A percentile compares a stretch with the other conserved stretches of the same genome.
Conservation (phyloP, 306 rosid species). For the Boehmeria nivea region DNA sequence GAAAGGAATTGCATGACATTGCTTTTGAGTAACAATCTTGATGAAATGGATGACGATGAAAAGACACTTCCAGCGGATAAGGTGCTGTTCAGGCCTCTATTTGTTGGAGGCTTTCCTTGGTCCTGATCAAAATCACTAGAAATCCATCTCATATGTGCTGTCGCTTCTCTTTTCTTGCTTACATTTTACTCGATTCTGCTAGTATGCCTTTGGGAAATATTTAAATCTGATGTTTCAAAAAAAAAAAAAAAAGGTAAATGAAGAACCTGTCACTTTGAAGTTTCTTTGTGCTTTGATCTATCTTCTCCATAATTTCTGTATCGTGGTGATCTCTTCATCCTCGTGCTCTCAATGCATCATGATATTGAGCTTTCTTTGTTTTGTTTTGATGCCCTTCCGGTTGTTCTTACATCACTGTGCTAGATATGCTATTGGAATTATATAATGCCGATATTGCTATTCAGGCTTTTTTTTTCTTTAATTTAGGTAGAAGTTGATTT, state of each 20-base stretch:
- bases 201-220: neutral
- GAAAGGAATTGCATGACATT: conserved; percentile 88
- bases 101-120: conserved; percentile 18
- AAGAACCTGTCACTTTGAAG: too few relatives aligned
- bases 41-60: conserved; percentile 98
- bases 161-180: conserved; percentile 1
- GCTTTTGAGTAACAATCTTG: conserved; percentile 89
- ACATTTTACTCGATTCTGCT: conserved; percentile 7
- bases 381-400: neutral
- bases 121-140: neutral
- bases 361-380: neutral
- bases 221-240: too few relatives aligned
- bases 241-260: too few relatives aligned
- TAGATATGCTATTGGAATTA: neutral
- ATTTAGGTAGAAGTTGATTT: conserved; percentile 93
- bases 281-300: neutral
- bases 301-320: neutral
- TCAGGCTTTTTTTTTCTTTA: too few relatives aligned
- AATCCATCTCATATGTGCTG: neutral
- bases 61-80: conserved; percentile 94
- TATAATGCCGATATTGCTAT: too few relatives aligned
- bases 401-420: neutral
- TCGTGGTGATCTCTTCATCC: neutral
- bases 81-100: conserved; percentile 39
- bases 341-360: neutral